A percentile compares a stretch with the other conserved stretches of the same genome.
Conservation (phyloP, 140 eudicot genomes). For the Cichorium intybus region DNA sequence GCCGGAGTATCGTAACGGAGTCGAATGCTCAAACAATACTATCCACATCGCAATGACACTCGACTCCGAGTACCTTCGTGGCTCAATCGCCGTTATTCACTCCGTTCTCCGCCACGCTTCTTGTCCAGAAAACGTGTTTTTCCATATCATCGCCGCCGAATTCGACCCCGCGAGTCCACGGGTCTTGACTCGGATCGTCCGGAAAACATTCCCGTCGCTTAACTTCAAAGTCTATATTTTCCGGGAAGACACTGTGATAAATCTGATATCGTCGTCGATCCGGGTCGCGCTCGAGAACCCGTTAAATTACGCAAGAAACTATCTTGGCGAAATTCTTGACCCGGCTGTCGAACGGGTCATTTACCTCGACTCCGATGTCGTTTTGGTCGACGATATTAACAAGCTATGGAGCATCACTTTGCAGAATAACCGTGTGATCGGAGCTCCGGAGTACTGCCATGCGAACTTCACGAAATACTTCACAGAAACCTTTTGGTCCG, state of each 20-base stretch:
- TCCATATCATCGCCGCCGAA: constrained; percentile 55
- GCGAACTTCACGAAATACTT: constrained; percentile 55
- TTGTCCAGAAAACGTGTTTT: constrained; percentile 53
- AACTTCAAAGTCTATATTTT: constrained; percentile 42
- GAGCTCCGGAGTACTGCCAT: constrained; percentile 67
- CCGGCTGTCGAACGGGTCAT: constrained; percentile 44
- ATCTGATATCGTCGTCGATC: constrained; percentile 47
- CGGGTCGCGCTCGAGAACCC: constrained; percentile 57
- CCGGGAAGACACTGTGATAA: constrained; percentile 36
- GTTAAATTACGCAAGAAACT: constrained; percentile 59
- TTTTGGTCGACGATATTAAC: constrained; percentile 49
- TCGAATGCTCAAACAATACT: constrained; percentile 22
- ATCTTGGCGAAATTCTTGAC: constrained; percentile 57
- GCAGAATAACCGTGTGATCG: constrained; percentile 31
- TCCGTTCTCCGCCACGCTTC: constrained; percentile 60
- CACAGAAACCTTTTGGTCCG: constrained; percentile 54
- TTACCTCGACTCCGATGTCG: constrained; percentile 54
- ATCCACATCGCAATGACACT: constrained; percentile 63
- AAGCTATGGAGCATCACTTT: constrained; percentile 48
- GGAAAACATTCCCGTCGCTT: constrained; percentile 55
- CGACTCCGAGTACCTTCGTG: constrained; percentile 57
- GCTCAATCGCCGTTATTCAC: constrained; percentile 56
- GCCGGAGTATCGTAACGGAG: constrained; percentile 60
- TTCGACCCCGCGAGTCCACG: constrained; percentile 45
- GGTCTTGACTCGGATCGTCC: constrained; percentile 39